phyloP scores from a whole-genome alignment of 2,329 filamentous ascomycete species.

The Acephala macrosclerotiorum region DNA sequence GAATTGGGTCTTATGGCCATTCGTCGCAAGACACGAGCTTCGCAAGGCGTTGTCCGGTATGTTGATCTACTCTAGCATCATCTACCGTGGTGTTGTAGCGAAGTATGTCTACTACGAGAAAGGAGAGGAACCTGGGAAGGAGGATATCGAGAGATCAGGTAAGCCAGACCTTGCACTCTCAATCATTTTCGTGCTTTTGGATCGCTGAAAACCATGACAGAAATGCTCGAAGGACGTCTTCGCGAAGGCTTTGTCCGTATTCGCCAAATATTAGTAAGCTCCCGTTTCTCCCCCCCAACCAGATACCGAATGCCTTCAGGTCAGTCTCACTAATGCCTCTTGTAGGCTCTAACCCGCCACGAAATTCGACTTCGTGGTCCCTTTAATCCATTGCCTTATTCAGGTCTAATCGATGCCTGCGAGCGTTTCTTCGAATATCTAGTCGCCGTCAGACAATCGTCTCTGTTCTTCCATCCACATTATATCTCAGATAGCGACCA shows the following conservation, averaged over 20 bases:
- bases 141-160: conserved; percentile 57
- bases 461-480: conserved; percentile 62
- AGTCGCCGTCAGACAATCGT: conserved; percentile 63
- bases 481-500: conserved; percentile 58
- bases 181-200: background rate
- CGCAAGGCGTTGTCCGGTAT: conserved; percentile 61
- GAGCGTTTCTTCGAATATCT: conserved; percentile 67
- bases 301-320: too few species aligned
- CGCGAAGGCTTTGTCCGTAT: conserved; percentile 66
- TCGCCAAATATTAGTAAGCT: conserved; percentile 55
- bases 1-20: conserved; percentile 68
- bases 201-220: conserved; percentile 39
- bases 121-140: conserved; percentile 57
- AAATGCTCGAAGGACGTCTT: conserved; percentile 65
- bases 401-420: conserved; percentile 60
- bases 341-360: conserved; percentile 61
- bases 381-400: conserved; percentile 64
- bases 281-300: background rate
- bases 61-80: conserved; percentile 64
- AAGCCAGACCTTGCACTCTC: background rate
- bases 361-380: conserved; percentile 64
- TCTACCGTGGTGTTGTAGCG: conserved; percentile 61
- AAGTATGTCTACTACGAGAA: conserved; percentile 66
- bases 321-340: conserved; percentile 2
- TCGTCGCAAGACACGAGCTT: conserved; percentile 65